Base-by-base conservation (phyloP, 768 basidiomycete species). In the Boletus insuetus region DNA sequence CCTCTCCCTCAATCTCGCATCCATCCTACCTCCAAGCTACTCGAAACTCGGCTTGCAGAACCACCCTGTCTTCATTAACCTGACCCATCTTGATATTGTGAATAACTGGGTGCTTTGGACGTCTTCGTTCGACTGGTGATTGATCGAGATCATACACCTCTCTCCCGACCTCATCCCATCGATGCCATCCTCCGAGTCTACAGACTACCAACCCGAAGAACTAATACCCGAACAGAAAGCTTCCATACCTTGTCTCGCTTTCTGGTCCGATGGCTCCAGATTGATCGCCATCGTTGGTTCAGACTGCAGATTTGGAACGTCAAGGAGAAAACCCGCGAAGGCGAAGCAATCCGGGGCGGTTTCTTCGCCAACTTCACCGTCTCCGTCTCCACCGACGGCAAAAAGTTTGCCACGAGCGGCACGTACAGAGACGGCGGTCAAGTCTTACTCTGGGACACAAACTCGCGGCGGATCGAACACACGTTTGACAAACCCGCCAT, bases 311-410 rank as follows among this genome's bases (percentile, higher is more conserved):
- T 64, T 40, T 64, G 64, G 64, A 66, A 66, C 50, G 55, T 64
- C 48, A 54, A 53, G 17, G 53, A 63, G n/a, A 64, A 53, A 12
- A 55, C 40, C 24, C 61, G 64, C 14, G 61, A 60, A 29, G 64
- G 64, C 35, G 64, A 64, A 39, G 46, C 14, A 42, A 64, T 64
- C 55, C 64, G 64, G 0, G 46, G 58, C 10, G 64, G 64, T 13
- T 64, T 64, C 58, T 64, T 63, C 64, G 66, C 64, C 44, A 63
- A 63, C 51, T 64, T 63, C 42, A 55, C 64, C 31, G 64, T 64
- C 58, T 32, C 58, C 35, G 48, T 64, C 58, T 64, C 64, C 13
- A 13, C 64, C 24, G 64, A 64, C 51, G 64, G 64, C 6, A 66
- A 51, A 50, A 64, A 57, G 53, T 64, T 64, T 31, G 64, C 64